phyloP scores from a whole-genome alignment of 805 yeast species.

The Soucietia sequanensis region DNA sequence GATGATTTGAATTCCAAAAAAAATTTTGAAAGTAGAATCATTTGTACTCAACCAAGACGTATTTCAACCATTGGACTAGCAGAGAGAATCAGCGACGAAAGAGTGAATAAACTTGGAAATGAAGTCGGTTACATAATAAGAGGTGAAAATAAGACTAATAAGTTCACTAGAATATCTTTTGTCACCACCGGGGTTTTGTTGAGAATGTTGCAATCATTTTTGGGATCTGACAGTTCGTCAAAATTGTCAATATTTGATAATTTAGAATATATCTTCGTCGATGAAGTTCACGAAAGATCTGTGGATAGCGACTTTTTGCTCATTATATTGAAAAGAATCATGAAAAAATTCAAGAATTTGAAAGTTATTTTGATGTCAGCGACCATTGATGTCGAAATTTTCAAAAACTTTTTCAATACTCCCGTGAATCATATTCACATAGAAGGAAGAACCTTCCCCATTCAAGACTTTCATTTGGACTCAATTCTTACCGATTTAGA shows the following conservation, averaged over 20 bases:
- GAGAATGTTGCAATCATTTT: slow-evolving; percentile 69
- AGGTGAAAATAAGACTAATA: slow-evolving; percentile 74
- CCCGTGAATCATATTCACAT: slow-evolving; percentile 69
- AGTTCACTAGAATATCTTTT: slow-evolving; percentile 71
- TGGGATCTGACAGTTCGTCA: slow-evolving; percentile 18
- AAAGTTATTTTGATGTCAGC: slow-evolving; percentile 90
- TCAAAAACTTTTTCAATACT: slow-evolving; percentile 61
- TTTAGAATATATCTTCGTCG: slow-evolving; percentile 74
- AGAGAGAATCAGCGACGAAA: slow-evolving; percentile 85
- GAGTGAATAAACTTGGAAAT: slow-evolving; percentile 60
- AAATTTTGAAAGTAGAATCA: slow-evolving; percentile 55
- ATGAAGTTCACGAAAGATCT: slow-evolving; percentile 97
- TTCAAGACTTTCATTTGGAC: slow-evolving; percentile 71
- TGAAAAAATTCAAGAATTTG: slow-evolving; percentile 50
- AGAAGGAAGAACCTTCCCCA: slow-evolving; percentile 93
- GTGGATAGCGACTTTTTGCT: slow-evolving; percentile 85
- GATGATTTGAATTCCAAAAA: slow-evolving; percentile 57
- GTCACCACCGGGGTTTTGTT: slow-evolving; percentile 91
- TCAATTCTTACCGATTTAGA: slow-evolving; percentile 56
- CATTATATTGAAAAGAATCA: slow-evolving; percentile 66
- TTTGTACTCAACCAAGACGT: slow-evolving; percentile 95
- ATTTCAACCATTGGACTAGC: slow-evolving; percentile 94
- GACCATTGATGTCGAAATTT: slow-evolving; percentile 72
- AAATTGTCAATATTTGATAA: slow-evolving; percentile 44
- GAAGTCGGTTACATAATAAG: slow-evolving; percentile 89